These are phyloP conservation scores for Roridomyces roridus DNA, from an alignment of 768 basidiomycete species.

Conservation along the genomic window DNA sequence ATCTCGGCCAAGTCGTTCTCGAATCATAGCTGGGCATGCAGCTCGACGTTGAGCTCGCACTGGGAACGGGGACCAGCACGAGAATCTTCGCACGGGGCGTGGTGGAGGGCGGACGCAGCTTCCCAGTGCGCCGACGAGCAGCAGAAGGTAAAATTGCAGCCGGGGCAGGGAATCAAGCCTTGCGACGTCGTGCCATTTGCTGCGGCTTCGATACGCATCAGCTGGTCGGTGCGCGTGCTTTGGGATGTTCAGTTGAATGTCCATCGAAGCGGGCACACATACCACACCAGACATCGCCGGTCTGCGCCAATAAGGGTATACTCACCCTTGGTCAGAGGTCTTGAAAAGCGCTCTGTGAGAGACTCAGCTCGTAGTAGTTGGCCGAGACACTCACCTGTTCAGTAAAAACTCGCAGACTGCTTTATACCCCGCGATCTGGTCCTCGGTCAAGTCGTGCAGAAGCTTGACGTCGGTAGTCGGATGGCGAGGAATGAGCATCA, in stretches of 20 bases:
- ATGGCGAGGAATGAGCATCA: neutral
- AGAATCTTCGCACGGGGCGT: constrained; percentile 26
- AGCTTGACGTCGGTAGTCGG: constrained; percentile 10
- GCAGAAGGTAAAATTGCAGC: constrained; percentile 32
- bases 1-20: neutral
- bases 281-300: constrained; percentile 32
- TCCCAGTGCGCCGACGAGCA: constrained; percentile 33
- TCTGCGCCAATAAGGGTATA: constrained; percentile 27
- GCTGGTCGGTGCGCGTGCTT: constrained; percentile 32
- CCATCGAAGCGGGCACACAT: no score
- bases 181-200: neutral
- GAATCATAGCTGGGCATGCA: constrained; percentile 25
- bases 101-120: constrained; percentile 24
- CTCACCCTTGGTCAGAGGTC: constrained; percentile 5
- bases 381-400: neutral
- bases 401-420: neutral
- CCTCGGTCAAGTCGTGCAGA: constrained; percentile 1
- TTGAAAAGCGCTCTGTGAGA: no score
- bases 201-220: constrained; percentile 29
- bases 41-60: constrained; percentile 32
- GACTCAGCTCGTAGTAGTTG: neutral
- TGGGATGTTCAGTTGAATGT: neutral
- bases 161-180: constrained; percentile 28
- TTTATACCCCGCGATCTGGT: constrained; percentile 4
- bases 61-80: constrained; percentile 26